Base-by-base conservation (phyloP, 495 filamentous ascomycete species). In the Platismatia glauca region DNA sequence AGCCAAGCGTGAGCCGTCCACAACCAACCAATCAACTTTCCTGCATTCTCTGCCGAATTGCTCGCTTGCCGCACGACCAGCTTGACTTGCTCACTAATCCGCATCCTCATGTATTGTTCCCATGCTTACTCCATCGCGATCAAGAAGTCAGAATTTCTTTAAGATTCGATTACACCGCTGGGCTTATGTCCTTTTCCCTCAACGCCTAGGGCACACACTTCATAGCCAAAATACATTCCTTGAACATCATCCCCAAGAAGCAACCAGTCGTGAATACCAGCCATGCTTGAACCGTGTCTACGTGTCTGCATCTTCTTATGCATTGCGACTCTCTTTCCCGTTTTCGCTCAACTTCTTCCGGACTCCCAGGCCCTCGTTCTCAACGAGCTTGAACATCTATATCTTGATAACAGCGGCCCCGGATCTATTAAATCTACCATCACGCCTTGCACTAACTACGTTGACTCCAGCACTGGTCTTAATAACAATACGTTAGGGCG, bases 391-490 rank as follows among this genome's bases (percentile, higher is more conserved):
- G 46, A 55, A 55, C 29, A 55, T n/a, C 48, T 61, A 13, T 55
- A 53, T 24, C 22, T 61, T n/a, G 50, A 55, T 18, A 34, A 53
- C 18, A 12, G 20, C 9, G 46, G 59, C 31, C 44, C 59, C 16
- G n/a, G 20, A 8, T 37, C 37, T 16, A 35, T 65, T 48, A 53
- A 39, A 18, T 53, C 39, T 18, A 59, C 27, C 50, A 48, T 65
- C 35, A 56, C 34, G 24, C 63, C 63, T 43, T 65, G 63, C 53
- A 65, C 57, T 7, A 43, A 55, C 27, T 65, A 65, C 62, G 35
- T 62, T 35, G 48, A 62, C 27, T 55, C 57, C 15, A 33, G 33
- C 9, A 59, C 53, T 34, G 53, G 38, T 0, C 39, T 46, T 5
- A 35, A 31, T 29, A 52, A 63, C 27, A 50, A 65, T 3, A 33